Percentiles rank a stretch among this genome's conserved stretches.
Evolutionary conservation across 2,329 filamentous ascomycete species (phyloP).

Genomic region (Hypoxylon sp.): DNA sequence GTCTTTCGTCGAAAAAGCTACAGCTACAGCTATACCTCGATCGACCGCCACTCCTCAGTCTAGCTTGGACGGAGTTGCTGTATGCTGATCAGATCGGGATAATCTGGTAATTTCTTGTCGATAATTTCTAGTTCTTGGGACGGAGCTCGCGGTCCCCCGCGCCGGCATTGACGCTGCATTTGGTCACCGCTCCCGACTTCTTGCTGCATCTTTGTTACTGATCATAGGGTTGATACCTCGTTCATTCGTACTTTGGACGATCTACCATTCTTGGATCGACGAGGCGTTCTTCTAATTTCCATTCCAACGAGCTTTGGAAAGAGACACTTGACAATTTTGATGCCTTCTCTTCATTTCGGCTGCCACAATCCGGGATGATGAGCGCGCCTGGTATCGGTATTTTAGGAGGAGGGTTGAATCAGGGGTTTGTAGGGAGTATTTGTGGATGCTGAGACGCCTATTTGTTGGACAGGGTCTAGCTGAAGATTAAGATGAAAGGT

Average conservation of each 20-base stretch:
- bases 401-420: slow-evolving; percentile 24
- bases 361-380: slow-evolving; percentile 43
- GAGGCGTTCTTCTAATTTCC: slow-evolving; percentile 20
- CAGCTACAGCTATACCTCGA: slow-evolving; percentile 28
- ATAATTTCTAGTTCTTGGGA: slow-evolving; percentile 52
- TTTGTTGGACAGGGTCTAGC: slow-evolving; percentile 47
- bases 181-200: slow-evolving; percentile 2
- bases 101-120: slow-evolving; percentile 52
- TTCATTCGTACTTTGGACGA: slow-evolving; percentile 13
- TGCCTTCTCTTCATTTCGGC: slow-evolving; percentile 47
- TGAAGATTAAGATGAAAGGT: slow-evolving; percentile 29
- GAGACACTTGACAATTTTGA: slow-evolving; percentile 44
- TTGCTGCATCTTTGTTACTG: slow-evolving; percentile 2
- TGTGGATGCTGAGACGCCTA: slow-evolving; percentile 35
- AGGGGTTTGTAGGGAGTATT: slow-evolving; percentile 13
- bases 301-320: slow-evolving; percentile 33
- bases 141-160: slow-evolving; percentile 4
- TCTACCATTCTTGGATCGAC: slow-evolving; percentile 24
- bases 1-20: slow-evolving; percentile 32
- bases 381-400: slow-evolving; percentile 47
- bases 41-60: slow-evolving; percentile 24
- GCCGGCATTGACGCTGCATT: slow-evolving; percentile 15
- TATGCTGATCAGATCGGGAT: slow-evolving; percentile 44
- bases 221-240: slow-evolving; percentile 13
- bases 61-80: slow-evolving; percentile 19